Evolutionary conservation across 192 early-diverging fungal species (phyloP).

Genomic region (Chytriomyces hyalinus): DNA sequence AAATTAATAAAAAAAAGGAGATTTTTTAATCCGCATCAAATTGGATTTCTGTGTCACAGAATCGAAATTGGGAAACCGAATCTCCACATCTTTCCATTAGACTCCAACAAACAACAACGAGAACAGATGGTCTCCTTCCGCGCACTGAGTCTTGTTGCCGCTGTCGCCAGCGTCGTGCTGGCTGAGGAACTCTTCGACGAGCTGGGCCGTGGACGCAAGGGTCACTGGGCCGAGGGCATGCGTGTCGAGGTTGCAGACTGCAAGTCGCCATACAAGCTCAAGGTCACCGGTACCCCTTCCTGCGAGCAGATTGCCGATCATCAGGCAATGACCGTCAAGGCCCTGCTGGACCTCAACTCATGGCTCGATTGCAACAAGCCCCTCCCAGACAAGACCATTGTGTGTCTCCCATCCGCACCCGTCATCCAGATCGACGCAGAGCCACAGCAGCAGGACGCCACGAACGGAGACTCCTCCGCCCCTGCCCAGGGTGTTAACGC

Average conservation of each 20-base stretch:
- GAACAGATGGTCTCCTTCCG: no score
- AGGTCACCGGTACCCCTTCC: background rate
- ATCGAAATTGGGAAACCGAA: no score
- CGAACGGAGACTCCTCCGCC: background rate
- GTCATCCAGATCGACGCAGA: background rate
- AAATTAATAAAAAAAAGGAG: no score
- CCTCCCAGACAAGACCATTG: background rate
- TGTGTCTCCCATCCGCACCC: background rate
- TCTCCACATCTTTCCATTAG: no score
- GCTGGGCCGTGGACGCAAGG: background rate
- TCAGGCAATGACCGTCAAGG: background rate
- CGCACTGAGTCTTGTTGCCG: no score
- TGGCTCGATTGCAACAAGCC: background rate
- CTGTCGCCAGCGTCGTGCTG: no score
- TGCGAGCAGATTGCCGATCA: background rate
- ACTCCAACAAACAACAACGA: no score
- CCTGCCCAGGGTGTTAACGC: background rate
- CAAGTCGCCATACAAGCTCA: background rate
- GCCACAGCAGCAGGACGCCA: background rate
- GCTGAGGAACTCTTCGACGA: no score
- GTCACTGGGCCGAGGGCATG: background rate
- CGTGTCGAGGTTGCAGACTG: background rate
- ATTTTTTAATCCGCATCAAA: no score
- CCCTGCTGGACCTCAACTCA: background rate
- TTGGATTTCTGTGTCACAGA: no score